Conservation (phyloP, 495 filamentous ascomycete species). For the Penicillium simplicissimum region DNA sequence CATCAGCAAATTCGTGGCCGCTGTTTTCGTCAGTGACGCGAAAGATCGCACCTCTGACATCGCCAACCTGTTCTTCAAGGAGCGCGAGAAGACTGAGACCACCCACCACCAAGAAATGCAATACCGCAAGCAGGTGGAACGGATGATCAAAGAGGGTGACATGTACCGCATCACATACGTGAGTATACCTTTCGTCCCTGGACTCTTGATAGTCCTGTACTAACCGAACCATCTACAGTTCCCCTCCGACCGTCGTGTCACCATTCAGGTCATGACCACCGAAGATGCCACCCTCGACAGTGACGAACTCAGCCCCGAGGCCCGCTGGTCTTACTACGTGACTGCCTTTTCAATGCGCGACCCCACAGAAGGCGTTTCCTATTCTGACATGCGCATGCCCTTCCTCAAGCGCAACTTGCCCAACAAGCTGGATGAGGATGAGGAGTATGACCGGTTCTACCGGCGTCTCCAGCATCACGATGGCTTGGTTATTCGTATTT, state of each 20-base stretch:
- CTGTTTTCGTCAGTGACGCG: slow-evolving; percentile 73
- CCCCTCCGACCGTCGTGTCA: slow-evolving; percentile 58
- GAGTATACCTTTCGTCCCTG: slow-evolving; percentile 39
- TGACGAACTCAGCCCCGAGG: slow-evolving; percentile 56
- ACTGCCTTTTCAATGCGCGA: slow-evolving; percentile 85
- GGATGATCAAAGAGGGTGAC: slow-evolving; percentile 84
- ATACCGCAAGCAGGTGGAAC: slow-evolving; percentile 83
- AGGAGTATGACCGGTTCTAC: slow-evolving; percentile 50
- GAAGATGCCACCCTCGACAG: slow-evolving; percentile 80
- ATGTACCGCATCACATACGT: slow-evolving; percentile 84
- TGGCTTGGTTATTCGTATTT: slow-evolving; percentile 75
- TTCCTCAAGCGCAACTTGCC: slow-evolving; percentile 76
- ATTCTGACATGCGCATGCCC: slow-evolving; percentile 61
- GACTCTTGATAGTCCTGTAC: background rate
- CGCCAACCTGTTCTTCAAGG: slow-evolving; percentile 76
- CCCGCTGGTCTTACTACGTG: slow-evolving; percentile 89
- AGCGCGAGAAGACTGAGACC: slow-evolving; percentile 75
- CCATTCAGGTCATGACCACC: slow-evolving; percentile 69
- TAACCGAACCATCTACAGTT: slow-evolving; percentile 43
- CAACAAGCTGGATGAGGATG: slow-evolving; percentile 50
- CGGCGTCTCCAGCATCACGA: slow-evolving; percentile 65
- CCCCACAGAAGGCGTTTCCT: slow-evolving; percentile 80
- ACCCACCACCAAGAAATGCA: slow-evolving; percentile 83
- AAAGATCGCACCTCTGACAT: slow-evolving; percentile 93
- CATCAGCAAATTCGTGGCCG: slow-evolving; percentile 71